Evolutionary conservation across 176 grass and related monocot species (phyloP).

Genomic region (Rhynchospora breviuscula): DNA sequence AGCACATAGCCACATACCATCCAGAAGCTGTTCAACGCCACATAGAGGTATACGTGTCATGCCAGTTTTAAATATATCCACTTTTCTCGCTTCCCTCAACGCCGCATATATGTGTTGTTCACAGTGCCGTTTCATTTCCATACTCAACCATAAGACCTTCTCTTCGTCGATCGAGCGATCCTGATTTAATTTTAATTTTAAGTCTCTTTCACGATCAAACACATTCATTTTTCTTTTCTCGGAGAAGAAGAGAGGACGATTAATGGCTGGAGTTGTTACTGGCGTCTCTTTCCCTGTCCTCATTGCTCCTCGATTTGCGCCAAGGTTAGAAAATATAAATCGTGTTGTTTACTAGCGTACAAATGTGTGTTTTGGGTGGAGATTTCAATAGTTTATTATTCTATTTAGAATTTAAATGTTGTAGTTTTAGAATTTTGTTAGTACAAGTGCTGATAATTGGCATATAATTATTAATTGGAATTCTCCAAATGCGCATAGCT

Average conservation of each 20-base stretch:
- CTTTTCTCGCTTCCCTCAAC: not conserved
- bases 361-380: not conserved
- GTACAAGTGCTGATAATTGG: not conserved
- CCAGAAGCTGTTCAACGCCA: not conserved
- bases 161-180: not conserved
- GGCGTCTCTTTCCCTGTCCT: conserved; percentile 10
- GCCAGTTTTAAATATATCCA: conserved; percentile 20
- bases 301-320: not conserved
- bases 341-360: not conserved
- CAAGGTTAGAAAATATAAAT: conserved; percentile 2
- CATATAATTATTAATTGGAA: not conserved
- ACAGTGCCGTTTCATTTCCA: not conserved
- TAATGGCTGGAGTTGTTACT: not conserved
- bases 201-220: not conserved
- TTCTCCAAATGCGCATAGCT: not conserved
- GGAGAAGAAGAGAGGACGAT: not conserved
- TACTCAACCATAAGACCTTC: not conserved
- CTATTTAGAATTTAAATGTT: not conserved
- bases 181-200: not conserved
- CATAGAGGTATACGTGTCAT: not conserved
- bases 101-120: not conserved
- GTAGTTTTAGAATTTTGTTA: too few relatives aligned
- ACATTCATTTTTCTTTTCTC: not conserved
- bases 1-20: not conserved
- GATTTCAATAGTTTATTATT: not conserved